Percentiles rank a stretch among this genome's conserved stretches.
Evolutionary conservation across 2,329 filamentous ascomycete genomes (phyloP).

Genomic region (Colletotrichum simmondsii): DNA sequence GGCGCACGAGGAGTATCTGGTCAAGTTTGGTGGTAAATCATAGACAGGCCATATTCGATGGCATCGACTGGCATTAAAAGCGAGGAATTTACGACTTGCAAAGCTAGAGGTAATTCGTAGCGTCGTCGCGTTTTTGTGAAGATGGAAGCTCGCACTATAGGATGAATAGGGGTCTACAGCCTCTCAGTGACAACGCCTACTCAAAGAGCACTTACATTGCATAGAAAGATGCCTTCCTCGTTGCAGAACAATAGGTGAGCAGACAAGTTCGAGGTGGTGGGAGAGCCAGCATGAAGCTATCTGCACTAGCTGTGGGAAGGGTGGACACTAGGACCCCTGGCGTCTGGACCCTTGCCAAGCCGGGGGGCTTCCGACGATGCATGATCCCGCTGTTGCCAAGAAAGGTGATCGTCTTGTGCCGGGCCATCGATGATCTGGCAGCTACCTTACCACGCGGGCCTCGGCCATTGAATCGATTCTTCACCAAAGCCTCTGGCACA

Average conservation of each 20-base stretch:
- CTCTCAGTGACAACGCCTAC: no score
- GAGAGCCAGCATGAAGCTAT: not conserved
- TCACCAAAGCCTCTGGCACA: not conserved
- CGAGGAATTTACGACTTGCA: not conserved
- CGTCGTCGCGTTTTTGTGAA: no score
- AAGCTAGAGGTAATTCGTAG: not conserved
- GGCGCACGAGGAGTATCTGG: constrained; percentile 72
- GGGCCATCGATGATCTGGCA: not conserved
- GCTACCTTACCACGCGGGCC: not conserved
- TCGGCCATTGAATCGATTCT: not conserved
- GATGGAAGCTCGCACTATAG: not conserved
- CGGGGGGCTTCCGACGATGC: constrained; percentile 15
- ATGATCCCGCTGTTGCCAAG: constrained; percentile 27
- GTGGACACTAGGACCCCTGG: constrained; percentile 16
- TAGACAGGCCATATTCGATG: not conserved
- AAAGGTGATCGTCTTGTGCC: constrained; percentile 1
- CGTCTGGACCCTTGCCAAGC: constrained; percentile 33
- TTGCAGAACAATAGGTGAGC: no score
- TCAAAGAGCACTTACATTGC: not conserved
- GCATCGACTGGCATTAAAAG: not conserved
- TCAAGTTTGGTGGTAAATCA: constrained; percentile 32
- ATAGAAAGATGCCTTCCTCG: not conserved
- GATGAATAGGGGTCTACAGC: no score
- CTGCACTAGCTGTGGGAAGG: not conserved
- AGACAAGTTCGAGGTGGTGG: not conserved